Percentiles rank a stretch among this genome's conserved stretches.
phyloP scores from a whole-genome alignment of 2,329 filamentous ascomycete genomes.

The Dissoconium aciculare region DNA sequence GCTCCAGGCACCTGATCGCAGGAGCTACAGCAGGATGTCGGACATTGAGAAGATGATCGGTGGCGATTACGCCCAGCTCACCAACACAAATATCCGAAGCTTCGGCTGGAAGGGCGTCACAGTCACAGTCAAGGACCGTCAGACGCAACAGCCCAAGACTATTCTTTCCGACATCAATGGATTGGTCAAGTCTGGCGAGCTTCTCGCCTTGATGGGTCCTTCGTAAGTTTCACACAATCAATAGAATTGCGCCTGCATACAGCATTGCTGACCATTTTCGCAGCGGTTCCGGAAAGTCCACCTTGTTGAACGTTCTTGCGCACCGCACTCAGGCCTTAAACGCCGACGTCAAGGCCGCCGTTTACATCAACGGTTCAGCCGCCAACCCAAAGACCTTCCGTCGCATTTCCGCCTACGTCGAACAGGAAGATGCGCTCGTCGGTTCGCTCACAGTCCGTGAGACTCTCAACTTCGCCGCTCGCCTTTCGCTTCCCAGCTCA shows the following conservation, averaged over 20 bases:
- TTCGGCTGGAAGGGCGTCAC: conserved; percentile 53
- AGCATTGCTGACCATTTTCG: not conserved
- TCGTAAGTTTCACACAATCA: conserved; percentile 29
- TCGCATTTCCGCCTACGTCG: conserved; percentile 60
- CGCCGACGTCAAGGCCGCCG: conserved; percentile 38
- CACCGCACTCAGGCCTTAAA: conserved; percentile 41
- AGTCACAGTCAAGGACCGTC: conserved; percentile 57
- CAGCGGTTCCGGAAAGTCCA: conserved; percentile 60
- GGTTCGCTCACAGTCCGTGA: conserved; percentile 68
- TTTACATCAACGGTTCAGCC: conserved; percentile 48
- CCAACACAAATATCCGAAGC: conserved; percentile 48
- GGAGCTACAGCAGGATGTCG: conserved; percentile 25
- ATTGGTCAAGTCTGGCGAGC: conserved; percentile 51
- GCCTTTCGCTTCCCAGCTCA: conserved; percentile 42
- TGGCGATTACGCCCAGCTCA: conserved; percentile 37
- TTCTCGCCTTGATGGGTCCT: conserved; percentile 72
- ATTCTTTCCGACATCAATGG: conserved; percentile 52
- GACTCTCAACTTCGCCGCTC: conserved; percentile 63
- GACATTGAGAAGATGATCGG: conserved; percentile 34
- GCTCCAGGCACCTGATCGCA: conserved; percentile 18
- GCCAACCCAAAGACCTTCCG: conserved; percentile 44
- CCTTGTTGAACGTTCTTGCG: conserved; percentile 65
- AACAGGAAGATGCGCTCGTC: conserved; percentile 76
- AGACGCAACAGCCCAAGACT: conserved; percentile 46
- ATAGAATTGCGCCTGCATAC: no score